These are phyloP conservation scores for Handroanthus guayacan DNA, from an alignment of 257 asterid species.

Conservation along the genomic window DNA sequence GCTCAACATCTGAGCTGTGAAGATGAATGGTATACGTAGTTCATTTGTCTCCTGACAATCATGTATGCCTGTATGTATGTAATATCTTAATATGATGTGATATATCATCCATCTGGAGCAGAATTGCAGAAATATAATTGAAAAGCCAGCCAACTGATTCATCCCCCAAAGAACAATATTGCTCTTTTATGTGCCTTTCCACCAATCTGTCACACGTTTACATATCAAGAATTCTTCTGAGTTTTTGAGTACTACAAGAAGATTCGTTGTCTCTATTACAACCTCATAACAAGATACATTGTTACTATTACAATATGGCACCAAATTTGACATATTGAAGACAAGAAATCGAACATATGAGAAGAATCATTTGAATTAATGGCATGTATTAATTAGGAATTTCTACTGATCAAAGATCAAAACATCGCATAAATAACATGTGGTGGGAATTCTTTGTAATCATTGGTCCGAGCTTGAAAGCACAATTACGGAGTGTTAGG, in stretches of 20 bases:
- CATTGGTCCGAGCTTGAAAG: too few species aligned
- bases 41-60: slow-evolving; percentile 14
- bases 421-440: too few species aligned
- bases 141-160: slow-evolving; percentile 58
- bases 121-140: slow-evolving; percentile 33
- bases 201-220: slow-evolving; percentile 6
- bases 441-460: too few species aligned
- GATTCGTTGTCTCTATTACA: neutral
- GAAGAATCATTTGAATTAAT: too few species aligned
- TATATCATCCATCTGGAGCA: slow-evolving; percentile 45
- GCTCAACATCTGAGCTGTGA: slow-evolving; percentile 40
- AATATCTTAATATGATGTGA: slow-evolving; percentile 38
- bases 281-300: too few species aligned
- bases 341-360: too few species aligned
- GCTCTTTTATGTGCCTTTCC: neutral
- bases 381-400: neutral
- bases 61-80: slow-evolving; percentile 14
- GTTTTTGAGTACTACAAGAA: neutral
- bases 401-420: neutral
- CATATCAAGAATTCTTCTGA: neutral
- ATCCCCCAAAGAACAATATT: slow-evolving; percentile 52
- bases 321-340: neutral
- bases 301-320: too few species aligned
- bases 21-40: neutral
- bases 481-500: too few species aligned